phyloP scores from a whole-genome alignment of 345 rosid genomes.

The Jatropha curcas region DNA sequence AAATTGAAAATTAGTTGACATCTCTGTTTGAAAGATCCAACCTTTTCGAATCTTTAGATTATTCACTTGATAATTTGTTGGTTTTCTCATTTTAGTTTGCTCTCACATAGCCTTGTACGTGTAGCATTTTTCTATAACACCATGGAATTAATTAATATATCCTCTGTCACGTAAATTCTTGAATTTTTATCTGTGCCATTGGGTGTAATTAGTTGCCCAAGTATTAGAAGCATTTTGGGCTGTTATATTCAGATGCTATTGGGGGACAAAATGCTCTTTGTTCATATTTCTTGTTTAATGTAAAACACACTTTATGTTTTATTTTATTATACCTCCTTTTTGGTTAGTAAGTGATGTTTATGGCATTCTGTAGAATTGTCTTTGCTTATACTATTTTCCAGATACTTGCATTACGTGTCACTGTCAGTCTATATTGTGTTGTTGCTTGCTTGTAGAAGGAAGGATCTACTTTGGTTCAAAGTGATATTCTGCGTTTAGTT shows the following conservation, averaged over 20 bases:
- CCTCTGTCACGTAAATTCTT: neutral
- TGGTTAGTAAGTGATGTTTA: neutral
- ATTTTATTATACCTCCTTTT: neutral
- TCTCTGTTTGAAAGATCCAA: neutral
- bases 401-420: neutral
- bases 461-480: neutral
- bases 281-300: neutral
- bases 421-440: neutral
- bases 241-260: neutral
- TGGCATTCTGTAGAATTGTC: neutral
- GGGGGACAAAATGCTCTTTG: neutral
- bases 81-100: constrained; percentile 7
- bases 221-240: neutral
- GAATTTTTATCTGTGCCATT: neutral
- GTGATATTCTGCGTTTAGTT: neutral
- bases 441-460: constrained; percentile 6
- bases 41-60: neutral
- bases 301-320: neutral
- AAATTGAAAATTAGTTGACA: neutral
- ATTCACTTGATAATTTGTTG: neutral
- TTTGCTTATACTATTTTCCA: neutral
- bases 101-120: neutral
- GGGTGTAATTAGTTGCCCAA: neutral
- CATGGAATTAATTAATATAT: neutral
- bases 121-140: neutral